Conservation (phyloP, 2,329 filamentous ascomycete genomes). For the Fonsecaea nubica region DNA sequence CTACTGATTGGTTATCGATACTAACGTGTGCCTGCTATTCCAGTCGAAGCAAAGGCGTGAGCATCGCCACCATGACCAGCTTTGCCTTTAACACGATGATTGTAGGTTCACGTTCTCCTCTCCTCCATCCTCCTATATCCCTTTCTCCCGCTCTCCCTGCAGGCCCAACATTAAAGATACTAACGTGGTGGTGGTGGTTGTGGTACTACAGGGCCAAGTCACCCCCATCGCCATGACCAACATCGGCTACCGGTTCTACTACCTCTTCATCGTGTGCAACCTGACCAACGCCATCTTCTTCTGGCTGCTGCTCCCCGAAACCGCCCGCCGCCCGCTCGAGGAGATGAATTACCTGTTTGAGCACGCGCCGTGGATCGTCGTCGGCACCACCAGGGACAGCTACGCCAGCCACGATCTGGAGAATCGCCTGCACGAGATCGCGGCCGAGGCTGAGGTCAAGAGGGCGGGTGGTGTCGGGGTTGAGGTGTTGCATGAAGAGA, state of each 20-base stretch:
- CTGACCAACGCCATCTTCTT: constrained; percentile 72
- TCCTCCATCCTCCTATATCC: background rate
- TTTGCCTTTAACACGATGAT: constrained; percentile 82
- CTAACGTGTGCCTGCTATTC: background rate
- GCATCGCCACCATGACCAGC: constrained; percentile 73
- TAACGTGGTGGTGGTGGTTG: too few species aligned
- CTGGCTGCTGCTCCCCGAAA: constrained; percentile 71
- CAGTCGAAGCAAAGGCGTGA: constrained; percentile 71
- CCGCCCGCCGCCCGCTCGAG: constrained; percentile 62
- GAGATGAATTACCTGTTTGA: constrained; percentile 72
- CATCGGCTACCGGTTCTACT: constrained; percentile 64
- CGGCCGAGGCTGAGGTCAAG: constrained; percentile 54
- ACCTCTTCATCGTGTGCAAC: constrained; percentile 71
- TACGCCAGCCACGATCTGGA: constrained; percentile 66
- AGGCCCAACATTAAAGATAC: too few species aligned
- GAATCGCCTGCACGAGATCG: constrained; percentile 63
- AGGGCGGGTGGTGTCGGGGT: constrained; percentile 1
- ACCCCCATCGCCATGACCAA: constrained; percentile 66
- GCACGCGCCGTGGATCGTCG: constrained; percentile 69
- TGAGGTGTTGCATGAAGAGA: constrained; percentile 35
- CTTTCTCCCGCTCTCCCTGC: too few species aligned
- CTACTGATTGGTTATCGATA: too few species aligned
- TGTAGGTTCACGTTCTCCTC: constrained; percentile 41
- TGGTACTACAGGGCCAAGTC: constrained; percentile 56
- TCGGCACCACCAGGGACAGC: constrained; percentile 61